Evolutionary conservation across 345 rosid genomes (phyloP).

Genomic region (Bruguiera parviflora): DNA sequence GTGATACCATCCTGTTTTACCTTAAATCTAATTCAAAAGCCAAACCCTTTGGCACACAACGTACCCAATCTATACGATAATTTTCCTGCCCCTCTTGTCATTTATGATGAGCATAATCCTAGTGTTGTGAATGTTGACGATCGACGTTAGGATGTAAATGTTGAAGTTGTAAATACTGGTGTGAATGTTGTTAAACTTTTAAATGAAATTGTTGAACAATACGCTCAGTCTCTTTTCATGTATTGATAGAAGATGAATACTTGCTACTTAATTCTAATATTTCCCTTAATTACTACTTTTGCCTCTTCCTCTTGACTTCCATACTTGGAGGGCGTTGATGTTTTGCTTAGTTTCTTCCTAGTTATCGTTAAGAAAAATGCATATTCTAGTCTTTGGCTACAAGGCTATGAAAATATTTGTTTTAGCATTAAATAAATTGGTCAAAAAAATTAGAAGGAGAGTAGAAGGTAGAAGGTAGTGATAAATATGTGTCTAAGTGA

Average conservation of each 20-base stretch:
- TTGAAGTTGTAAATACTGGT: too few relatives aligned
- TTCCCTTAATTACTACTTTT: not conserved
- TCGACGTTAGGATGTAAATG: too few relatives aligned
- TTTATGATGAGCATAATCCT: too few relatives aligned
- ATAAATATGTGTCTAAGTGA: not conserved
- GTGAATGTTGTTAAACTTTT: too few relatives aligned
- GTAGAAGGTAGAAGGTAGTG: not conserved
- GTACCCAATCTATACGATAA: too few relatives aligned
- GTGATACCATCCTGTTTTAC: too few relatives aligned
- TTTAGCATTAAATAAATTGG: not conserved
- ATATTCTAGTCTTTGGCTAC: not conserved
- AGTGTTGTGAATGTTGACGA: too few relatives aligned
- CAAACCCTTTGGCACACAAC: too few relatives aligned
- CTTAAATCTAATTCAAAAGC: too few relatives aligned
- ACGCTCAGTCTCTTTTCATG: constrained; percentile 40
- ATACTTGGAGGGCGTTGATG: not conserved
- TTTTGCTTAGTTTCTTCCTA: not conserved
- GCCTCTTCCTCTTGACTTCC: not conserved
- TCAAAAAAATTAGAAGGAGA: not conserved
- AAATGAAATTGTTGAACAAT: constrained; percentile 72
- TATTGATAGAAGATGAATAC: too few relatives aligned
- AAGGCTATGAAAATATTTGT: not conserved
- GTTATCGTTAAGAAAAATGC: not conserved
- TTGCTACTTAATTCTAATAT: too few relatives aligned
- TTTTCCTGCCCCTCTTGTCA: too few relatives aligned